Evolutionary conservation across 2,329 filamentous ascomycete genomes (phyloP), one percentile per base, ranked within the genome.

Genomic region (Cryoendolithus antarcticus): DNA sequence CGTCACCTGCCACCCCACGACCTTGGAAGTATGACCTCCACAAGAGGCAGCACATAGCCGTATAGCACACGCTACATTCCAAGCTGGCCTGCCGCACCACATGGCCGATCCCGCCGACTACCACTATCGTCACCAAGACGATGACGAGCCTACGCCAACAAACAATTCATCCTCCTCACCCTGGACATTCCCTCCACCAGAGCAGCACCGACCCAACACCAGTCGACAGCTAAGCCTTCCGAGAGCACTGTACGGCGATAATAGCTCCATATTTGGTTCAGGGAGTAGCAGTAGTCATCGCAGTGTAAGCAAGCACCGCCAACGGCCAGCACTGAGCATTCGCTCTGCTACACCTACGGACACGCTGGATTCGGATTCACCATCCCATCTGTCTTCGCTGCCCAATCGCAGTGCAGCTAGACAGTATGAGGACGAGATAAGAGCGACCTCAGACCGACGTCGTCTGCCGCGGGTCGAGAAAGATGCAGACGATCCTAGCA

Each of bases 401-500:
- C 15, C 35, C 9, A 38, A 29, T 10, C 12, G 19, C 28, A 32
- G 39, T 13, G 34, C 21, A 19, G 30, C 34, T 9, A 41, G 39
- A 35, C 39, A 41, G 27, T 40, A 42, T 8, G 48, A 46, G n/a
- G 49, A 51, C 38, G 42, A 45, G 8, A 42, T 49, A 29, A 37
- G 48, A 24, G 42, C 48, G 21, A 47, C 49, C 8, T 44, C 45
- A 9, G 44, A 49, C 38, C 44, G 48, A 31, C 44, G 47, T 24
- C 54, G 53, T 30, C 60, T 69, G 19, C 60, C 64, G 9, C 50
- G 55, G 34, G 66, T 62, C 5, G 63, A 67, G 44, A 70, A 70
- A 49, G 65, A 66, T 51, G 61, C 55, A 35, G 67, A 70, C 52
- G 66, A 70, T 48, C 65, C 66, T 0, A 63, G 58, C 7, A 61